Percentiles rank a stretch among this genome's conserved stretches.
phyloP scores from a whole-genome alignment of 768 basidiomycete species.

The Boletus bicolor region DNA sequence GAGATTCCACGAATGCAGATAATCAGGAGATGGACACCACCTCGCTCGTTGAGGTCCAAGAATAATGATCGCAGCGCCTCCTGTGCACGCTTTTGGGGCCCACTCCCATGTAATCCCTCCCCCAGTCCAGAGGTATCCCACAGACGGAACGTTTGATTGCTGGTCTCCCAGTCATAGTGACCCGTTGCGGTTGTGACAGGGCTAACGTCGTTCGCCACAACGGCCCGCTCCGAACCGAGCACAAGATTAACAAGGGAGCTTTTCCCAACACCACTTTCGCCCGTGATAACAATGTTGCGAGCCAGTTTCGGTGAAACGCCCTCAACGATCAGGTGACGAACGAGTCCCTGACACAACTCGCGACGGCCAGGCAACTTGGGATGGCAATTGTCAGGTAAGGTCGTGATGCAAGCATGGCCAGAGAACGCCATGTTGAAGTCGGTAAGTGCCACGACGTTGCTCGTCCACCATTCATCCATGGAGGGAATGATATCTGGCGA shows the following conservation, averaged over 20 bases:
- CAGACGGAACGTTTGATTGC: slow-evolving; percentile 16
- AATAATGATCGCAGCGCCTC: slow-evolving; percentile 22
- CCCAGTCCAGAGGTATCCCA: slow-evolving; percentile 33
- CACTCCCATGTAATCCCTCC: slow-evolving; percentile 20
- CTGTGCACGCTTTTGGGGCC: slow-evolving; percentile 15
- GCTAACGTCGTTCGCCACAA: slow-evolving; percentile 13
- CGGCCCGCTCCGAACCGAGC: slow-evolving; percentile 20
- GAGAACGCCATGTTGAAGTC: slow-evolving; percentile 33
- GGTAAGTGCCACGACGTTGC: slow-evolving; percentile 29
- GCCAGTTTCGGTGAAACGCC: slow-evolving; percentile 20
- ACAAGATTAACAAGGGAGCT: slow-evolving; percentile 29
- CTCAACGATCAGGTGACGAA: slow-evolving; percentile 13
- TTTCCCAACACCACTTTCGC: slow-evolving; percentile 29
- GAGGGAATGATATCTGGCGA: slow-evolving; percentile 16
- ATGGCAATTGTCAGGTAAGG: slow-evolving; percentile 20
- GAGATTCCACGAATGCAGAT: slow-evolving; percentile 27
- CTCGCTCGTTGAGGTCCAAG: slow-evolving; percentile 19
- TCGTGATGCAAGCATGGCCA: slow-evolving; percentile 25
- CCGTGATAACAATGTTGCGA: slow-evolving; percentile 25
- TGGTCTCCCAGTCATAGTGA: slow-evolving; percentile 13
- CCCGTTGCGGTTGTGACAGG: slow-evolving; percentile 16
- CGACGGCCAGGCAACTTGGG: slow-evolving; percentile 20
- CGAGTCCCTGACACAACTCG: slow-evolving; percentile 15
- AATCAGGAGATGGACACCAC: slow-evolving; percentile 25
- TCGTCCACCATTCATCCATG: slow-evolving; percentile 40